A percentile compares a stretch with the other conserved stretches of the same genome.
Evolutionary conservation across 495 filamentous ascomycete genomes (phyloP).

Genomic region (Penicillium verhagenii): DNA sequence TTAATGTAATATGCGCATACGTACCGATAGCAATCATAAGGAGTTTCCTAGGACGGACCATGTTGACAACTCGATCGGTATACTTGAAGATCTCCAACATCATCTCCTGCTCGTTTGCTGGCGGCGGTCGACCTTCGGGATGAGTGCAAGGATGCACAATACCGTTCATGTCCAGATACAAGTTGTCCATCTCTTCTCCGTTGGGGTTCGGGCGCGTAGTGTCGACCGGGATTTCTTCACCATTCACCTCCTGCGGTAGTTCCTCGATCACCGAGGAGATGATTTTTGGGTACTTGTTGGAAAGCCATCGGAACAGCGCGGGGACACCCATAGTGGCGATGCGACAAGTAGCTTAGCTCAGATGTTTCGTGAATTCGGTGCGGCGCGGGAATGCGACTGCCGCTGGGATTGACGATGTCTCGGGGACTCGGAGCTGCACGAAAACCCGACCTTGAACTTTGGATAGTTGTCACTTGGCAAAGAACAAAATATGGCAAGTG

Average conservation of each 20-base stretch:
- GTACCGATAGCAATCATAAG: constrained; percentile 97
- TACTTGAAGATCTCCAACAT: constrained; percentile 98
- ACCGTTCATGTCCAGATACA: constrained; percentile 99
- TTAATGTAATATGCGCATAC: constrained; percentile 37
- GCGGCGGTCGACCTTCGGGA: constrained; percentile 88
- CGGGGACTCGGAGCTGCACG: not conserved
- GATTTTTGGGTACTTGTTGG: constrained; percentile 95
- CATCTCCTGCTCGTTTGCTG: constrained; percentile 96
- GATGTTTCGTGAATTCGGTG: constrained; percentile 6
- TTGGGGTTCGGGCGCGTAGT: constrained; percentile 86
- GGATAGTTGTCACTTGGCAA: not conserved
- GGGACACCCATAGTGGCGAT: constrained; percentile 82
- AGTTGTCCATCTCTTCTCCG: constrained; percentile 95
- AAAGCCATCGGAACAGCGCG: constrained; percentile 90
- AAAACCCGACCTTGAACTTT: not conserved
- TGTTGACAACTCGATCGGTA: constrained; percentile 96
- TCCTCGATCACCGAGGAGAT: constrained; percentile 89
- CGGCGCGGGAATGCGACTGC: constrained; percentile 13
- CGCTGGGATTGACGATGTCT: not conserved
- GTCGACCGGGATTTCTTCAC: constrained; percentile 79
- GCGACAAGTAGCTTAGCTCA: constrained; percentile 15
- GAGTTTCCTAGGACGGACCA: constrained; percentile 92
- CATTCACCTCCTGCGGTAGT: constrained; percentile 71
- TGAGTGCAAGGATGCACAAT: constrained; percentile 99
- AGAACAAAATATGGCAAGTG: not conserved